phyloP scores from a whole-genome alignment of 2,329 filamentous ascomycete species.

The Phoma sp. region DNA sequence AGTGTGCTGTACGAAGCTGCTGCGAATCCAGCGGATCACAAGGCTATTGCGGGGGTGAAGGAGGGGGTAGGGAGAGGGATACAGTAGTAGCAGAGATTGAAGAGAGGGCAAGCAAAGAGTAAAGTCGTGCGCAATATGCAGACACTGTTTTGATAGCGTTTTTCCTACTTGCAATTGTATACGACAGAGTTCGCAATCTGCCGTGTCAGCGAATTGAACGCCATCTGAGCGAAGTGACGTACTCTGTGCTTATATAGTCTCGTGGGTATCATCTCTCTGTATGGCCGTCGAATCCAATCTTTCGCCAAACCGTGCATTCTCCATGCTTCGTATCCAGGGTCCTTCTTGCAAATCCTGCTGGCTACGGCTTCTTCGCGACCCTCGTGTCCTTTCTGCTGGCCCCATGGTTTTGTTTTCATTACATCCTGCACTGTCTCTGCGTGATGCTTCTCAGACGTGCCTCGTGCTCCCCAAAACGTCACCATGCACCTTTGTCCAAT shows the following conservation, averaged over 20 bases:
- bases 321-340: no score
- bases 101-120: neutral
- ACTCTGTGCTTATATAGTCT: conserved; percentile 11
- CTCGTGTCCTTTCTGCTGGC: no score
- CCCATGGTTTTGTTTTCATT: neutral
- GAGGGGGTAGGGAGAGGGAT: conserved; percentile 47
- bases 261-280: conserved; percentile 19
- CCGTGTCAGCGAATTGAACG: conserved; percentile 2
- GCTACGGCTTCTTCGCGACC: no score
- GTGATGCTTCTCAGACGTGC: conserved; percentile 58
- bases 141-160: neutral
- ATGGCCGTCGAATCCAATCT: neutral
- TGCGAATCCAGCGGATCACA: conserved; percentile 88
- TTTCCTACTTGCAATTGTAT: neutral
- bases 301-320: neutral
- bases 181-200: neutral
- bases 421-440: neutral
- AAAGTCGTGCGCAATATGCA: neutral
- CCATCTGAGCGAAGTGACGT: conserved; percentile 6
- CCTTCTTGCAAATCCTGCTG: no score
- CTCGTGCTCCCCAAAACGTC: conserved; percentile 85
- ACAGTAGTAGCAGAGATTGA: conserved; percentile 26
- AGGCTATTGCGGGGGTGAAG: conserved; percentile 52
- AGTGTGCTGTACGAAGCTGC: conserved; percentile 94
- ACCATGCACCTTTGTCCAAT: conserved; percentile 91